Percentiles rank a stretch among this genome's conserved stretches.
Conservation (phyloP, 1,284 basidiomycete species). For the Fomitopsis palustris region DNA sequence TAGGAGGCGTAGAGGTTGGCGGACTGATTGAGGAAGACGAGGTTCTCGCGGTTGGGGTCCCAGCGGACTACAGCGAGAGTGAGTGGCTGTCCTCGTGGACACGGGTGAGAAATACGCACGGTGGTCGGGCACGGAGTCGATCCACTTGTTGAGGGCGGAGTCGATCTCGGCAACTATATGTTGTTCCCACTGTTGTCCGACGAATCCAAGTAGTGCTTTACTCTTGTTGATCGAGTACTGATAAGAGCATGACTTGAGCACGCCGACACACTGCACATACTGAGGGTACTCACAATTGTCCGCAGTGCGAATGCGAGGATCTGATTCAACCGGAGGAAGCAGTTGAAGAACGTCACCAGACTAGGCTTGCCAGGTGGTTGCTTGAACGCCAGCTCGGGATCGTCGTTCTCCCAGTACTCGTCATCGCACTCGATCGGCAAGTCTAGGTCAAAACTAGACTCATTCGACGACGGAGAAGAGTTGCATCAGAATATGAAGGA, state of each 20-base stretch:
- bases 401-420: slow-evolving; percentile 53
- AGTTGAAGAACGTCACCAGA: slow-evolving; percentile 46
- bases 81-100: not conserved
- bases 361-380: slow-evolving; percentile 47
- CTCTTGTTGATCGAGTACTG: slow-evolving; percentile 60
- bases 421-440: slow-evolving; percentile 61
- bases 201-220: slow-evolving; percentile 40
- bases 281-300: slow-evolving; percentile 40
- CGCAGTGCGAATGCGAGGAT: slow-evolving; percentile 53
- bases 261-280: not conserved
- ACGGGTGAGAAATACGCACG: slow-evolving; percentile 22
- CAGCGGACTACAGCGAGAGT: slow-evolving; percentile 39
- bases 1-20: slow-evolving; percentile 52
- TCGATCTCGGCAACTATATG: slow-evolving; percentile 56
- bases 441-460: slow-evolving; percentile 53
- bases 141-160: slow-evolving; percentile 61
- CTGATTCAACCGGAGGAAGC: slow-evolving; percentile 52
- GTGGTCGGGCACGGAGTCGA: slow-evolving; percentile 55
- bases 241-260: not conserved
- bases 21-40: slow-evolving; percentile 51
- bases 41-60: slow-evolving; percentile 49
- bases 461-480: not conserved
- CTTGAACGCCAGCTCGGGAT: slow-evolving; percentile 39
- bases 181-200: slow-evolving; percentile 49
- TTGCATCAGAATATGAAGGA: not conserved